A percentile compares a stretch with the other conserved stretches of the same genome.
Conservation (phyloP, 768 basidiomycete genomes). For the Pleurotus tuoliensis region DNA sequence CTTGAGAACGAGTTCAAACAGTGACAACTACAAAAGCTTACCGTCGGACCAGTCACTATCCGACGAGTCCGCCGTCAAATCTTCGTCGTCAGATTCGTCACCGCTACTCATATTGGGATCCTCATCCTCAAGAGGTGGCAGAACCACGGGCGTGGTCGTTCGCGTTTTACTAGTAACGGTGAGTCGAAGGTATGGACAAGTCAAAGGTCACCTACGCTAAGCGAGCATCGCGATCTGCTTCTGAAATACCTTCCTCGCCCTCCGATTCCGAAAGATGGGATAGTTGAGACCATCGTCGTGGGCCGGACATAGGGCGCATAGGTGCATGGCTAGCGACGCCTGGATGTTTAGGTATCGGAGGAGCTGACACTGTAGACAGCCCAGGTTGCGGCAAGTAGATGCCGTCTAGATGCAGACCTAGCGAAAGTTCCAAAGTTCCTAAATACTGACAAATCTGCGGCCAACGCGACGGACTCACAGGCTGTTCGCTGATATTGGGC, state of each 20-base stretch:
- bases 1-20: too few species aligned
- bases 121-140: constrained; percentile 31
- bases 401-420: constrained; percentile 37
- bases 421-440: background rate
- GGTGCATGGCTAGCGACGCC: background rate
- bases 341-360: background rate
- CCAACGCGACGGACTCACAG: constrained; percentile 7
- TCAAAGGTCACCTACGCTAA: constrained; percentile 48
- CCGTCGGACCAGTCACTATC: constrained; percentile 50
- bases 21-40: constrained; percentile 17
- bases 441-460: background rate
- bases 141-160: constrained; percentile 35
- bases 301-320: background rate
- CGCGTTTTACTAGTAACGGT: constrained; percentile 44
- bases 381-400: constrained; percentile 44
- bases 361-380: constrained; percentile 16
- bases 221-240: constrained; percentile 67
- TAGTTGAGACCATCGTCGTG: constrained; percentile 12
- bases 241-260: constrained; percentile 56
- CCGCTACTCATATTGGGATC: constrained; percentile 56
- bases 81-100: constrained; percentile 79
- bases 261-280: constrained; percentile 59
- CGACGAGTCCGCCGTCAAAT: constrained; percentile 49
- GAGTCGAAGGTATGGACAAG: background rate
- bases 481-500: constrained; percentile 10